Evolutionary conservation across 129 eudicot genomes (phyloP).

Genomic region (Chrysanthemum seticuspe): DNA sequence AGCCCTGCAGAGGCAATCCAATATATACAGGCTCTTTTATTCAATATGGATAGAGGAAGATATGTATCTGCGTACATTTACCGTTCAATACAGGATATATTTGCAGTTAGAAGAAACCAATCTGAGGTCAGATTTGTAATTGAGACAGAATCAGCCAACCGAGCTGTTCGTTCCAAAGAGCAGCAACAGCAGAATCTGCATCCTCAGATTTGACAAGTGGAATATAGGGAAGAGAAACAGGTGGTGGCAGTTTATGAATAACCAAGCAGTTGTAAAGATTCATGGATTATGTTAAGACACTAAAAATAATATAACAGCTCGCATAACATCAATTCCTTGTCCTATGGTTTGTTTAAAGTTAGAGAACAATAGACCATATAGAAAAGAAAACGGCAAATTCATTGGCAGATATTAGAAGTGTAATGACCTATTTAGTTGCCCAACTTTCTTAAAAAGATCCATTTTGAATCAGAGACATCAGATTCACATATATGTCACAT

Average conservation of each 20-base stretch:
- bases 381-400: background rate
- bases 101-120: conserved; percentile 25
- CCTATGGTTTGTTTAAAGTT: conserved; percentile 3
- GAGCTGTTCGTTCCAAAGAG: conserved; percentile 30
- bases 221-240: conserved; percentile 42
- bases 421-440: background rate
- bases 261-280: background rate
- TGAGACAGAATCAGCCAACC: conserved; percentile 24
- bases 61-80: conserved; percentile 26
- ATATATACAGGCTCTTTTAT: conserved; percentile 25
- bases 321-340: conserved; percentile 1
- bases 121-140: no score
- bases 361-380: conserved; percentile 6
- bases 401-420: conserved; percentile 15
- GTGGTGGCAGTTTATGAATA: conserved; percentile 25
- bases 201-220: conserved; percentile 36
- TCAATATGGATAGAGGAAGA: conserved; percentile 25
- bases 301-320: conserved; percentile 6
- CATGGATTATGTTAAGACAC: conserved; percentile 14
- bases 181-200: conserved; percentile 49
- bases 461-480: conserved; percentile 8
- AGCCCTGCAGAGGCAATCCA: conserved; percentile 47
- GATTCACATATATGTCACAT: conserved; percentile 21
- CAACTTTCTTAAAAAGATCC: background rate
- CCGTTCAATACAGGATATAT: conserved; percentile 31